Evolutionary conservation across 2,329 filamentous ascomycete species (phyloP), one percentile per base, ranked within the genome.

Genomic region (Neofusicoccum parvum): DNA sequence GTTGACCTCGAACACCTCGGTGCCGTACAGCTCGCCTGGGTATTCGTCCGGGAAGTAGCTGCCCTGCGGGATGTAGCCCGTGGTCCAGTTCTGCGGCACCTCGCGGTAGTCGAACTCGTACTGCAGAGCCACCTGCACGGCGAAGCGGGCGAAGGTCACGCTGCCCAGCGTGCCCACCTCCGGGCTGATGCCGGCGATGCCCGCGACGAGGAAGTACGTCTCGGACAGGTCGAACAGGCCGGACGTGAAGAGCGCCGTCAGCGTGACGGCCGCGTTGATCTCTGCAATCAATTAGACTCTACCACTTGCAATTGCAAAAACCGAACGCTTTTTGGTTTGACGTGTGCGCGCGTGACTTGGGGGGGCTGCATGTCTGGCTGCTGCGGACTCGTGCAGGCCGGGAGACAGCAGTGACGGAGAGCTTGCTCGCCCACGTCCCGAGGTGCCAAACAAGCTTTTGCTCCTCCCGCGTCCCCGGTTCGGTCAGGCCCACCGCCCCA

Each of bases 141-240:
- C 86, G 72, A 88, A 94, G 23, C 86, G 84, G 43, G 88, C 85
- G 63, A 94, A 86, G 1, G 88, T 88, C 0, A 91, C 89, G 46
- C 85, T 84, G 50, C 85, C 87, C 4, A 90, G 81, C 0, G 90
- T 92, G 23, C 84, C 87, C 32, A 86, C 78, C 67, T 88, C 85
- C 0, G 90, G 91, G 74, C 87, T 92, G 49, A 92, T 82, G n/a
- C 91, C 90, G 1, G 87, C 90, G 68, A 94, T 92, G 2, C 90
- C 91, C 1, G 84, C 87, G 36, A 91, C 76, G 65, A 93, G 76
- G 76, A 92, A 92, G 78, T 93, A 93, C 1, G 90, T 90, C 54
- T 81, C 76, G 1, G 79, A 82, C 12, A 93, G 81, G 76, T 92
- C 83, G 74, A 93, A 92, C 11, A 79, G 72, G 1, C 80, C 74